phyloP scores from a whole-genome alignment of 306 rosid species.

The Corylus heterophylla region DNA sequence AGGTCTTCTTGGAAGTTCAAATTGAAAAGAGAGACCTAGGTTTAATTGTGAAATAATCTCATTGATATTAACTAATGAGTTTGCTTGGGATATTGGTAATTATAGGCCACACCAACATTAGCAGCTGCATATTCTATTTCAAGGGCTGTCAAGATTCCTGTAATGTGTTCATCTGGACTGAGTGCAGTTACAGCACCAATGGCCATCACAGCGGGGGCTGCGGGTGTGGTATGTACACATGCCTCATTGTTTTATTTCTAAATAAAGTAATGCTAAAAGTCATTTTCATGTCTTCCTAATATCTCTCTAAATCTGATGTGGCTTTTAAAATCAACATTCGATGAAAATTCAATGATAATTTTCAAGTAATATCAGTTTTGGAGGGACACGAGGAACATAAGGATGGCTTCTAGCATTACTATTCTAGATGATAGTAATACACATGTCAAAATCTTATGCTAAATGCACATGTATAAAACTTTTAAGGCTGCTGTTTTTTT shows the following conservation, averaged over 20 bases:
- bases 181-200: slow-evolving; percentile 87
- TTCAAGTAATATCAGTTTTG: too few relatives aligned
- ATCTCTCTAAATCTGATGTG: too few relatives aligned
- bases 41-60: neutral
- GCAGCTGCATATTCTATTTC: slow-evolving; percentile 93
- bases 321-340: too few relatives aligned
- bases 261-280: neutral
- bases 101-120: slow-evolving; percentile 84
- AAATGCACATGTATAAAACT: neutral
- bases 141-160: slow-evolving; percentile 82
- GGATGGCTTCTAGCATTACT: too few relatives aligned
- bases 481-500: neutral
- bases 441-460: neutral
- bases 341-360: too few relatives aligned
- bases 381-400: too few relatives aligned
- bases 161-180: slow-evolving; percentile 86
- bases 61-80: slow-evolving; percentile 4
- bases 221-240: slow-evolving; percentile 73
- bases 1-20: neutral
- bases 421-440: too few relatives aligned
- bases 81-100: slow-evolving; percentile 17
- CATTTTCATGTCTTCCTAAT: too few relatives aligned
- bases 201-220: slow-evolving; percentile 94
- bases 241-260: neutral
- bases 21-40: neutral